Evolutionary conservation across 2,329 filamentous ascomycete genomes (phyloP).

Genomic region (Pseudogymnoascus sp.): DNA sequence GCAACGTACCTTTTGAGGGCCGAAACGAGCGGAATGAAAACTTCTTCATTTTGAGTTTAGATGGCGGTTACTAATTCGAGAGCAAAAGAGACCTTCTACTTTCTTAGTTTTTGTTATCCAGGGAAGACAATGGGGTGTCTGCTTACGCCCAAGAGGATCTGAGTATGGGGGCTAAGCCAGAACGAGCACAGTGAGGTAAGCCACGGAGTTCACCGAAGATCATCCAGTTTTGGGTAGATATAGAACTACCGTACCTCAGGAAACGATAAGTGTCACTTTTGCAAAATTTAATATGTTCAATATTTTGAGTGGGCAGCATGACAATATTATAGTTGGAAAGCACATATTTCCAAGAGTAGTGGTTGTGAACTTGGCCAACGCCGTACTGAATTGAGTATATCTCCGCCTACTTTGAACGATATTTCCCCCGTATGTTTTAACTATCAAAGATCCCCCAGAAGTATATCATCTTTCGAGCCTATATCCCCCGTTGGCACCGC

Average conservation of each 20-base stretch:
- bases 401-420: neutral
- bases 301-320: neutral
- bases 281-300: neutral
- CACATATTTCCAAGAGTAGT: neutral
- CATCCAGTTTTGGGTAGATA: neutral
- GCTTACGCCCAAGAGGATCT: neutral
- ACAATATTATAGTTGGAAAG: neutral
- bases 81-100: neutral
- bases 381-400: neutral
- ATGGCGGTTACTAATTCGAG: neutral
- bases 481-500: neutral
- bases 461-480: neutral
- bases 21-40: constrained; percentile 2
- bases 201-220: neutral
- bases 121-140: neutral
- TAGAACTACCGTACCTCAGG: neutral
- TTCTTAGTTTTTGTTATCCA: neutral
- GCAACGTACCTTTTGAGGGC: neutral
- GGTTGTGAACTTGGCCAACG: neutral
- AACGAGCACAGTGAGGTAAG: too few relatives aligned
- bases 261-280: neutral
- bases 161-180: neutral
- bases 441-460: neutral
- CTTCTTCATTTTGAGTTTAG: neutral
- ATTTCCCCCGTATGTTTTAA: neutral